Evolutionary conservation across 306 rosid genomes (phyloP), one percentile per base, ranked within the genome.

Genomic region (Vigna radiata): DNA sequence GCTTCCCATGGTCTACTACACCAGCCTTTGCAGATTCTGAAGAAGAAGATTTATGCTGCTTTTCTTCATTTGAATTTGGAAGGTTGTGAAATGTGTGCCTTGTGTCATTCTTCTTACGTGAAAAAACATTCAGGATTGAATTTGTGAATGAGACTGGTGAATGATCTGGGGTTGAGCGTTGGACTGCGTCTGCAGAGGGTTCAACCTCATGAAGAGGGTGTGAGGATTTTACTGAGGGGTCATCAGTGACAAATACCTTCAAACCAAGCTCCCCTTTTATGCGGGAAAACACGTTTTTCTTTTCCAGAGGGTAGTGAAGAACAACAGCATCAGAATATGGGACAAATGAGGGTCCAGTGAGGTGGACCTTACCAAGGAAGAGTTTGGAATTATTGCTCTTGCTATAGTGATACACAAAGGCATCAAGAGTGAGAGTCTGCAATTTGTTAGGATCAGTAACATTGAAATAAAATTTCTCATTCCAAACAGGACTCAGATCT

Each of bases 241-340:
- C 97, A 76, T 90, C 94, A 0, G 97, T 92, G 23, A 92, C 90
- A 85, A 85, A 95, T 36, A 95, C 99, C 88, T 91, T 92, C 78
- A 95, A 85, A 52, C 99, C 99, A 65, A 95, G 96, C 84, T 95
- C 99, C 50, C 99, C 97, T 58, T 86, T 95, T 39, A 89, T 63
- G 2, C 91, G 87, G 0, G 97, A 95, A 3, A 90, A 82, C 19
- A 90, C 2, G 17, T 36, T 27, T 72, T 77, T 86, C 75, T 87
- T 95, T 68, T 95, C 97, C 68, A 95, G 77, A 76, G 99, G 99
- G 80, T 95, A 95, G 82, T 92, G 93, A 77, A 90, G 67, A 75
- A 89, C 91, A 71, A 85, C 88, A 73, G 99, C 97, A 79, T 95
- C 99, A 44, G 97, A 76, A 66, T 82, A 71, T 4, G 97, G 91